Percentiles rank a stretch among this genome's conserved stretches.
These are phyloP conservation scores for Mimosa bimucronata DNA, from an alignment of 306 rosid species.

Conservation along the genomic window DNA sequence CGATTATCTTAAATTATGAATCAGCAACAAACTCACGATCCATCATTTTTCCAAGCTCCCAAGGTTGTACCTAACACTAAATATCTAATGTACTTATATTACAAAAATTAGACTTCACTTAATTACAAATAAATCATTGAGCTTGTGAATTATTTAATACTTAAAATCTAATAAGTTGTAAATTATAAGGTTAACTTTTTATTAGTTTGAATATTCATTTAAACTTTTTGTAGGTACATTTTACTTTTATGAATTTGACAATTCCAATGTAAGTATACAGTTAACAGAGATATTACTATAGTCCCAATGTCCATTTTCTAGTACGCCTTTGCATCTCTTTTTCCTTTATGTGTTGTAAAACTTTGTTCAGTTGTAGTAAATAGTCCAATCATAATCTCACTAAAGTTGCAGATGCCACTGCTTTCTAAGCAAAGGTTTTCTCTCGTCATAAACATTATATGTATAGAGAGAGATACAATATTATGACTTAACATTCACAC, in stretches of 20 bases:
- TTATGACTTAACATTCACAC: conserved; percentile 3
- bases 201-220: neutral
- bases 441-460: conserved; percentile 15
- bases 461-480: conserved; percentile 21
- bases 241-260: neutral
- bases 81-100: neutral
- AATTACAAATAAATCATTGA: neutral
- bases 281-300: no score
- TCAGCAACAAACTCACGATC: neutral
- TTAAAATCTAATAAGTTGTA: neutral
- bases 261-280: no score
- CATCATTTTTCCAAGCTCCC: neutral
- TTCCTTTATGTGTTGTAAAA: neutral
- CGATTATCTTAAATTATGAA: neutral
- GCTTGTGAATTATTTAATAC: neutral
- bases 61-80: neutral
- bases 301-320: neutral
- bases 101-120: neutral
- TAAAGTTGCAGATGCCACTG: neutral
- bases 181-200: neutral
- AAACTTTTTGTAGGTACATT: neutral
- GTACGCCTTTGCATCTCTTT: neutral
- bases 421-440: conserved; percentile 20
- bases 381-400: neutral
- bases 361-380: neutral